These are phyloP conservation scores for Arthrinium phaeospermum DNA, from an alignment of 2,329 filamentous ascomycete species.

Conservation along the genomic window DNA sequence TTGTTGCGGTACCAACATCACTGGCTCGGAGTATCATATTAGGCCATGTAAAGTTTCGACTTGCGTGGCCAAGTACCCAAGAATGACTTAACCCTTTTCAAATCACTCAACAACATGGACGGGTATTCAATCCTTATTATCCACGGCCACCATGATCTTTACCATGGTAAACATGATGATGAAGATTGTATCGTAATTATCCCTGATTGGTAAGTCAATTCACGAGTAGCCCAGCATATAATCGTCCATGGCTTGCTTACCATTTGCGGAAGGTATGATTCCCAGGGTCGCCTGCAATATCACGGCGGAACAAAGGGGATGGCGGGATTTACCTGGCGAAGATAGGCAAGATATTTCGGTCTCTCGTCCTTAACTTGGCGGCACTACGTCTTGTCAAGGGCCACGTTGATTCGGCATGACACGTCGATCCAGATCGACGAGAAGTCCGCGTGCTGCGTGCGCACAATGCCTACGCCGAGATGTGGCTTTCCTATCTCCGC, in stretches of 20 bases:
- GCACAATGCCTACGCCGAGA: slow-evolving; percentile 45
- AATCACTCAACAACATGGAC: slow-evolving; percentile 69
- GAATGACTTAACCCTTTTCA: slow-evolving; percentile 26
- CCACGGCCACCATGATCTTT: slow-evolving; percentile 61
- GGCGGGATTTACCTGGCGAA: no score
- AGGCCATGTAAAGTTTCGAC: background rate
- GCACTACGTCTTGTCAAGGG: no score
- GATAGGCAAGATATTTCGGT: no score
- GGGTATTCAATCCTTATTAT: slow-evolving; percentile 70
- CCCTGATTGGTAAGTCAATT: slow-evolving; percentile 56
- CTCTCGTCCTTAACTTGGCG: no score
- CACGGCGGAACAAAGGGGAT: no score
- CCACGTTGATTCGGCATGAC: no score
- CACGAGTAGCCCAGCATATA: background rate
- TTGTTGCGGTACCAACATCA: slow-evolving; percentile 40
- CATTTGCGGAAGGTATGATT: no score
- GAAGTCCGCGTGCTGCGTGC: no score
- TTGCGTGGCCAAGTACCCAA: no score
- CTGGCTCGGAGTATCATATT: no score
- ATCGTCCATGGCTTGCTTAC: background rate
- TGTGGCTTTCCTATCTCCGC: slow-evolving; percentile 53
- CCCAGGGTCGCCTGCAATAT: no score
- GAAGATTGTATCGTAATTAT: slow-evolving; percentile 64
- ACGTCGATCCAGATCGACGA: no score
- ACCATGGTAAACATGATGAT: slow-evolving; percentile 59